Percentiles rank a stretch among this genome's conserved stretches.
Conservation (phyloP, 1,139 yeast genomes). For the Yamadazyma sp. region DNA sequence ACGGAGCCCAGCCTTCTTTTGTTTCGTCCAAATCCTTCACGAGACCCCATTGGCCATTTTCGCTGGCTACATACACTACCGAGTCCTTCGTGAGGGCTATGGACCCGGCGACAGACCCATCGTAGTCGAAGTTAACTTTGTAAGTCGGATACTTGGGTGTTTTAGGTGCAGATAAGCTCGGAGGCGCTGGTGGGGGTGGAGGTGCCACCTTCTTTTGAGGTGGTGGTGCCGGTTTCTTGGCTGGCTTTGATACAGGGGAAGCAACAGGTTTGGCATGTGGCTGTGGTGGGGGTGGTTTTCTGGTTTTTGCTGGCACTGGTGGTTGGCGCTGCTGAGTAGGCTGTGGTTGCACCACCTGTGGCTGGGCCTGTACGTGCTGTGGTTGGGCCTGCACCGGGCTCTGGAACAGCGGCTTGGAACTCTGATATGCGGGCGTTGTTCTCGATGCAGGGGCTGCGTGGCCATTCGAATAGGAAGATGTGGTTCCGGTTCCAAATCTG, state of each 20-base stretch:
- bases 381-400: constrained; percentile 1
- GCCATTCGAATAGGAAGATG: constrained; percentile 11
- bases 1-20: constrained; percentile 96
- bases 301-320: constrained; percentile 11
- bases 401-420: constrained; percentile 3
- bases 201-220: constrained; percentile 29
- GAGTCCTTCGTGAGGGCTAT: constrained; percentile 77
- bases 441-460: constrained; percentile 6
- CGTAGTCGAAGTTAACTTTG: constrained; percentile 86
- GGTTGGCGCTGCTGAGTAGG: constrained; percentile 10
- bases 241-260: constrained; percentile 39
- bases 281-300: constrained; percentile 16
- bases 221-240: constrained; percentile 31
- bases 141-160: constrained; percentile 75
- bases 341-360: too few relatives aligned
- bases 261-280: constrained; percentile 23
- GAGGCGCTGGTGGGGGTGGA: constrained; percentile 48
- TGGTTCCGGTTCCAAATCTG: constrained; percentile 24
- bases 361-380: constrained; percentile 1
- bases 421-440: constrained; percentile 15
- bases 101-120: constrained; percentile 81
- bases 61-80: constrained; percentile 67
- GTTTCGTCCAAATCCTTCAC: constrained; percentile 76
- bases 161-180: constrained; percentile 53
- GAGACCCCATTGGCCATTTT: constrained; percentile 87